phyloP scores from a whole-genome alignment of 768 basidiomycete species.

The Basidioascus undulatus region DNA sequence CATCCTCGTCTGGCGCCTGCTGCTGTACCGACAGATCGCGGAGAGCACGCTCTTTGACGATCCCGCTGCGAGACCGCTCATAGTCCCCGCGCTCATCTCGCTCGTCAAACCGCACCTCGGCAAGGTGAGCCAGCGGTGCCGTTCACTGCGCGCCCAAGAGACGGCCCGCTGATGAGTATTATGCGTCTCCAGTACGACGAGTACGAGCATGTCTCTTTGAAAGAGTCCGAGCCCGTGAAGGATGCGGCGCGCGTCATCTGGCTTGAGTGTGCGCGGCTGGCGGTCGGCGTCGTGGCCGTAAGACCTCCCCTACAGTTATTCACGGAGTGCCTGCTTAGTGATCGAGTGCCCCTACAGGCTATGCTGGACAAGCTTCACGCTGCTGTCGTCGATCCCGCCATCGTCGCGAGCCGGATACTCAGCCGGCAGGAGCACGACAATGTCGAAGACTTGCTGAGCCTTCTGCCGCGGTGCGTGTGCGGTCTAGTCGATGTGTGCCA shows the following conservation, averaged over 20 bases:
- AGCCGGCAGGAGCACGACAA: slow-evolving; percentile 72
- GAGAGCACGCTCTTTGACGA: slow-evolving; percentile 72
- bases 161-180: no score
- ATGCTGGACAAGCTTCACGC: slow-evolving; percentile 78
- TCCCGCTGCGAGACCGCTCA: slow-evolving; percentile 43
- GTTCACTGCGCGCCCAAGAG: no score
- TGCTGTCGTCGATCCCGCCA: slow-evolving; percentile 40
- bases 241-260: slow-evolving; percentile 62
- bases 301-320: background rate
- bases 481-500: no score
- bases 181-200: no score
- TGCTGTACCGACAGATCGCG: slow-evolving; percentile 79
- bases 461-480: slow-evolving; percentile 50
- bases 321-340: no score
- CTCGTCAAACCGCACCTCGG: slow-evolving; percentile 96
- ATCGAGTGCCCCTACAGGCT: no score
- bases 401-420: slow-evolving; percentile 34
- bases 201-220: slow-evolving; percentile 30
- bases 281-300: slow-evolving; percentile 67
- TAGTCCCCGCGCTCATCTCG: slow-evolving; percentile 66
- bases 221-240: slow-evolving; percentile 38
- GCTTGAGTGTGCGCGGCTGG: slow-evolving; percentile 75
- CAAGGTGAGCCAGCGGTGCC: no score
- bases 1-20: slow-evolving; percentile 75
- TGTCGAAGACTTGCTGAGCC: slow-evolving; percentile 54